These are phyloP conservation scores for Raddia distichophylla DNA, from an alignment of 176 grass and related monocot genomes.

Conservation along the genomic window DNA sequence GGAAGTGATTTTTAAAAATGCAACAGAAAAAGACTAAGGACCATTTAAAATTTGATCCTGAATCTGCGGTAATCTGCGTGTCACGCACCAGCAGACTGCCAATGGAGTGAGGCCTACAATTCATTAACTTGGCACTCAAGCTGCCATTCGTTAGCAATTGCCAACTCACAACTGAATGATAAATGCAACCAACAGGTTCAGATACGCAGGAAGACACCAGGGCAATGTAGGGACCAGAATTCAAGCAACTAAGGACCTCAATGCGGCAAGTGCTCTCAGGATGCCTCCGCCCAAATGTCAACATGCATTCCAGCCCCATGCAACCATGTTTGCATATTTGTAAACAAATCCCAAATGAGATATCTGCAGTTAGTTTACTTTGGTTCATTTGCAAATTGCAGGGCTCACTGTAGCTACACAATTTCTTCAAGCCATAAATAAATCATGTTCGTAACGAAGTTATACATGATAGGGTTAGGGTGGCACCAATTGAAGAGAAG, in stretches of 20 bases:
- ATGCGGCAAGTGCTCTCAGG: not conserved
- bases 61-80: not conserved
- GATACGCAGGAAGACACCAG: not conserved
- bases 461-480: no score
- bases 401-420: not conserved
- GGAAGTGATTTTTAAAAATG: not conserved
- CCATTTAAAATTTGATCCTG: not conserved
- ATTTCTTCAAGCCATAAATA: not conserved
- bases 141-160: not conserved
- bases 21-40: slow-evolving; percentile 15
- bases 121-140: not conserved
- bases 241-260: not conserved
- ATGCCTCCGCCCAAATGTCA: not conserved
- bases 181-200: not conserved
- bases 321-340: not conserved
- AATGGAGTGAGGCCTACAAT: not conserved
- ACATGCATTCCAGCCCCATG: not conserved
- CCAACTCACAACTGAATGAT: not conserved
- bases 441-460: not conserved
- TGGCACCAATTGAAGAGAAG: no score
- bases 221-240: not conserved
- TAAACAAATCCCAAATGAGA: no score
- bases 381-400: not conserved
- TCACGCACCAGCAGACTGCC: slow-evolving; percentile 12
- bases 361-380: no score